Conservation (phyloP, 2,329 filamentous ascomycete species). For the Monosporascus sp. region DNA sequence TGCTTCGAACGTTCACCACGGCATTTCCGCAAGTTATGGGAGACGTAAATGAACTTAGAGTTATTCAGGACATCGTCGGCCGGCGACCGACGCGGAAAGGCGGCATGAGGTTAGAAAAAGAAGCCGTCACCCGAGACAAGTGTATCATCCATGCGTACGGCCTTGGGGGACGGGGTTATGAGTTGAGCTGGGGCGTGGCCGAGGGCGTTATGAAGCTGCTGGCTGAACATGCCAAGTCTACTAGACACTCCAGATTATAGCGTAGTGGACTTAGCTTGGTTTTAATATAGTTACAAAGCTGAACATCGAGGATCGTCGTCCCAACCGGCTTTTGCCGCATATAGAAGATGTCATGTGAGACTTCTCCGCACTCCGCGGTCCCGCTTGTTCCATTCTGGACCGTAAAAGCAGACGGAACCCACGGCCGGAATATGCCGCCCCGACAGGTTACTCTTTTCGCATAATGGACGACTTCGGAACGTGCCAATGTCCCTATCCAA, state of each 20-base stretch:
- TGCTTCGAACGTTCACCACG: slow-evolving; percentile 36
- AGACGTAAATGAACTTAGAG: slow-evolving; percentile 22
- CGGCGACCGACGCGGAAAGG: slow-evolving; percentile 40
- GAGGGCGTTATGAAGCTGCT: slow-evolving; percentile 42
- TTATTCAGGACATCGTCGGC: slow-evolving; percentile 40
- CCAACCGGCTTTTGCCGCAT: no score
- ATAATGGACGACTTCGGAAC: background rate
- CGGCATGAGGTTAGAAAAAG: slow-evolving; percentile 49
- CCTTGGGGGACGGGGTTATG: slow-evolving; percentile 56
- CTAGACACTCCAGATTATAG: slow-evolving; percentile 3
- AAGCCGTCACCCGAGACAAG: slow-evolving; percentile 27
- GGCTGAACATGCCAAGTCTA: slow-evolving; percentile 10
- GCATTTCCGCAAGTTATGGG: slow-evolving; percentile 24
- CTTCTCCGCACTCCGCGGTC: no score
- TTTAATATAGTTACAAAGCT: no score
- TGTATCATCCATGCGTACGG: slow-evolving; percentile 53
- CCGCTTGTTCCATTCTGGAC: no score
- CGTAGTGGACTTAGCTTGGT: background rate
- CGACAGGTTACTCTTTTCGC: background rate
- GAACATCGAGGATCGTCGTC: no score
- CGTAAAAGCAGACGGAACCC: no score
- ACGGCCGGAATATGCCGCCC: no score
- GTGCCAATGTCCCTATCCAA: no score
- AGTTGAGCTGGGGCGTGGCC: slow-evolving; percentile 57
- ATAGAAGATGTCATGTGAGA: no score